Conservation (phyloP, 164 flowering plant genomes). For the Cinnamomum micranthum region DNA sequence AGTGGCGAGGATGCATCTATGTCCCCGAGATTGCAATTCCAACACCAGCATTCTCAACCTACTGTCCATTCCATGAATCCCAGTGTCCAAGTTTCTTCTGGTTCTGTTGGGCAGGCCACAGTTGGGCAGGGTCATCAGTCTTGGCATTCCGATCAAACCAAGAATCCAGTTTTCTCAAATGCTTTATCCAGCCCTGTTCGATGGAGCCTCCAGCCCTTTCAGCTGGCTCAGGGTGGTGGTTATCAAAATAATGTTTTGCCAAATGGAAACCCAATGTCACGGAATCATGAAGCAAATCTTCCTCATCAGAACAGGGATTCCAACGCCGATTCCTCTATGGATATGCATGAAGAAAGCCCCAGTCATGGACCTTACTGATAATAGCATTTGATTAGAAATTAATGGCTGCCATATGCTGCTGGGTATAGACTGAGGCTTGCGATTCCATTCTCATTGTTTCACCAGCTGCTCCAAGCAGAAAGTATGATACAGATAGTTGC, state of each 20-base stretch:
- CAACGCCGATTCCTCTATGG: constrained; percentile 48
- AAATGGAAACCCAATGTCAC: constrained; percentile 25
- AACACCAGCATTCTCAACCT: constrained; percentile 37
- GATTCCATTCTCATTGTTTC: background rate
- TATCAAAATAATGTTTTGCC: constrained; percentile 27
- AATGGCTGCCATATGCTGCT: background rate
- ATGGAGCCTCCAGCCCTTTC: constrained; percentile 49
- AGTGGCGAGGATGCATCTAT: constrained; percentile 53
- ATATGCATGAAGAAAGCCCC: constrained; percentile 67
- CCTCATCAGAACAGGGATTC: constrained; percentile 46
- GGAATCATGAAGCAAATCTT: constrained; percentile 23
- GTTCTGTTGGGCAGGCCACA: constrained; percentile 34
- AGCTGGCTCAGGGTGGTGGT: constrained; percentile 43
- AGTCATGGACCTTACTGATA: constrained; percentile 37
- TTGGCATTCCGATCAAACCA: constrained; percentile 46
- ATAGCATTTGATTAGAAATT: background rate
- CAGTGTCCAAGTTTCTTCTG: constrained; percentile 40
- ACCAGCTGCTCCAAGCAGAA: constrained; percentile 4
- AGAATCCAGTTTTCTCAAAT: constrained; percentile 59
- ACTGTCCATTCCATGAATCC: constrained; percentile 25
- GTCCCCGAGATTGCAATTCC: constrained; percentile 46
- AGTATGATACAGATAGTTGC: background rate
- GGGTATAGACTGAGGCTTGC: background rate
- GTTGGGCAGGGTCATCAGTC: constrained; percentile 35
- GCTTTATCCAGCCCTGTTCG: constrained; percentile 61